A percentile compares a stretch with the other conserved stretches of the same genome.
Conservation (phyloP, 2,329 filamentous ascomycete genomes). For the Colletotrichum siamense region DNA sequence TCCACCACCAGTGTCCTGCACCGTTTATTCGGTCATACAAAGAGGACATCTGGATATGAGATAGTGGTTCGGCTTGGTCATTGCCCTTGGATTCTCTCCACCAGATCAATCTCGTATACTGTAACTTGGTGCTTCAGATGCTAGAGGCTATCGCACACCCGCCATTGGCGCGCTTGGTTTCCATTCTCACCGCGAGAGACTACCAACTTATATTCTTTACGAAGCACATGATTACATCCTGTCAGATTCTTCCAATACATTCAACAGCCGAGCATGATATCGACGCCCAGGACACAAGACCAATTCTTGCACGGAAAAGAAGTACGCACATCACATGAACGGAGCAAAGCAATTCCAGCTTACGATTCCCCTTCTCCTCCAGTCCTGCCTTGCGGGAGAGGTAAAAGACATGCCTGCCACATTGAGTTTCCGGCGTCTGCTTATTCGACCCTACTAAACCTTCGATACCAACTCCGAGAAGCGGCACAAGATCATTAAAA, state of each 20-base stretch:
- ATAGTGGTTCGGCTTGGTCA: fast-evolving
- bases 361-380: not conserved
- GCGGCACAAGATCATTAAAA: not conserved
- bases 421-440: not conserved
- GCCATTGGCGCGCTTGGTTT: fast-evolving
- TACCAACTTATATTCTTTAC: not conserved
- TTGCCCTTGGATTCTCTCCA: fast-evolving
- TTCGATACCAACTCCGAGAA: not conserved
- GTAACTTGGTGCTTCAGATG: too few species aligned
- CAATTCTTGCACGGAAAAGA: not conserved
- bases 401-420: not conserved
- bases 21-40: not conserved
- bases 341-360: not conserved
- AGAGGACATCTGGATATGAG: fast-evolving
- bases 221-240: too few species aligned
- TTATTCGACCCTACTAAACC: not conserved
- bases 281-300: not conserved
- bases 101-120: not conserved
- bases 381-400: fast-evolving
- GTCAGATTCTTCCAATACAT: too few species aligned
- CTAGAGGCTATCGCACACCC: too few species aligned
- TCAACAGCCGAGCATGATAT: too few species aligned
- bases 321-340: not conserved
- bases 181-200: fast-evolving
- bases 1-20: not conserved